Evolutionary conservation across 2,329 filamentous ascomycete species (phyloP).

Genomic region (Ceratocystis smalleyi): DNA sequence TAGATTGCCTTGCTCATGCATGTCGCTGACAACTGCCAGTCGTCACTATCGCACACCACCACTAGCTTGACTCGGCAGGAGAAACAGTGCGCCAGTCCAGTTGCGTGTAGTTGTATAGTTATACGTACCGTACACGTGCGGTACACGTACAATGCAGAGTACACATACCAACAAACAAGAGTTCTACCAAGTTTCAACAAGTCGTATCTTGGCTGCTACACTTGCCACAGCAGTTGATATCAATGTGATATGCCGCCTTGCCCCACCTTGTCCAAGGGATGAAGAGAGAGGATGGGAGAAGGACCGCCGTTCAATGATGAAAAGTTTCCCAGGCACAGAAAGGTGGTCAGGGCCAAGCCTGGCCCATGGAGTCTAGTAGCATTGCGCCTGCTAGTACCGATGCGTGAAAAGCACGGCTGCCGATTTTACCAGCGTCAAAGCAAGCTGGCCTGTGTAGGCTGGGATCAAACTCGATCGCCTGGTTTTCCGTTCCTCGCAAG

Average conservation of each 20-base stretch:
- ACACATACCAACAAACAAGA: background rate
- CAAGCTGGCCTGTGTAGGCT: no score
- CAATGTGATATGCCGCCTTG: background rate
- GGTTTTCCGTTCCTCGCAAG: no score
- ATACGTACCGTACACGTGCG: background rate
- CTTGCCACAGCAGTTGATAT: background rate
- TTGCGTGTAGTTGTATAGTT: background rate
- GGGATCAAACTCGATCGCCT: no score
- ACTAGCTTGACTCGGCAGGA: background rate
- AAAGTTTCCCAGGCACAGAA: background rate
- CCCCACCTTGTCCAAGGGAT: background rate
- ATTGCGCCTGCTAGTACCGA: background rate
- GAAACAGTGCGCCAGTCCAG: no score
- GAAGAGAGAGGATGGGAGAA: background rate
- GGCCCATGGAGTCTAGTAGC: background rate
- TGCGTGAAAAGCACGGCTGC: background rate
- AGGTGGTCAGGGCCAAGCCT: no score
- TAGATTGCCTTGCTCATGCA: background rate
- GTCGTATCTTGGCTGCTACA: background rate
- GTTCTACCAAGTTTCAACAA: background rate
- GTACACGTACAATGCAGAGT: background rate
- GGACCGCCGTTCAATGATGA: background rate
- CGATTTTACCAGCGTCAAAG: background rate
- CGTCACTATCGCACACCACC: background rate
- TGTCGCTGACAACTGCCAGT: background rate